Evolutionary conservation across 257 asterid species (phyloP), one percentile per base, ranked within the genome.

Genomic region (Vinca minor): DNA sequence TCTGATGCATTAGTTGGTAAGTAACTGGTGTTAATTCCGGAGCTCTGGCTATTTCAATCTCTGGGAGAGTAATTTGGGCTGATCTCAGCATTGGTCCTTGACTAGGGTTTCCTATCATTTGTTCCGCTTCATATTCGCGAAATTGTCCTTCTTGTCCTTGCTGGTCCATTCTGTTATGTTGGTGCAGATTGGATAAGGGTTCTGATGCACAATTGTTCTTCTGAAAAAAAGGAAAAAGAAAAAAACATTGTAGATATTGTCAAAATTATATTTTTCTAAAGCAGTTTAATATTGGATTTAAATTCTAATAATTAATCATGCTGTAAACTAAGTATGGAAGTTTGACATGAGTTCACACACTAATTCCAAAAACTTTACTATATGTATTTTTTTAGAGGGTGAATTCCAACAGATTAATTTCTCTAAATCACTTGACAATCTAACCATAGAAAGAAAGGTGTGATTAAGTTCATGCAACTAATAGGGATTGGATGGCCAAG

Each of bases 91-190:
- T 20, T 59, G 76, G 21, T 11, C 68, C 50, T 20, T 21, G 71
- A 32, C 17, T 26, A 12, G 70, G 59, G 53, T 67, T 48, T 31
- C 62, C 69, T 1, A 29, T 25, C 54, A 62, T 39, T 53, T 72
- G 77, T 20, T 45, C 60, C 14, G 46, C 41, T 32, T 72, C 73
- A 29, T 66, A 61, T 34, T 64, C 20, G 34, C n/a, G 71, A 41
- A 44, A 64, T 62, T 34, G 71, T 3, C 48, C 31, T 49, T 52
- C 62, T 34, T 58, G 63, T 39, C 34, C 63, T 55, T 66, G 67
- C 17, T 66, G 76, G 47, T 66, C 76, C 79, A 75, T 75, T 66
- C 36, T 70, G 45, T 26, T 62, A n/a, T n/a, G n/a, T n/a, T 17
- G 13, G 47, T n/a, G 31, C 15, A 49, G 32, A 41, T 35, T 41